These are phyloP conservation scores for Phytopythium litorale DNA, from an alignment of 352 stramenopile genomes.

Conservation along the genomic window DNA sequence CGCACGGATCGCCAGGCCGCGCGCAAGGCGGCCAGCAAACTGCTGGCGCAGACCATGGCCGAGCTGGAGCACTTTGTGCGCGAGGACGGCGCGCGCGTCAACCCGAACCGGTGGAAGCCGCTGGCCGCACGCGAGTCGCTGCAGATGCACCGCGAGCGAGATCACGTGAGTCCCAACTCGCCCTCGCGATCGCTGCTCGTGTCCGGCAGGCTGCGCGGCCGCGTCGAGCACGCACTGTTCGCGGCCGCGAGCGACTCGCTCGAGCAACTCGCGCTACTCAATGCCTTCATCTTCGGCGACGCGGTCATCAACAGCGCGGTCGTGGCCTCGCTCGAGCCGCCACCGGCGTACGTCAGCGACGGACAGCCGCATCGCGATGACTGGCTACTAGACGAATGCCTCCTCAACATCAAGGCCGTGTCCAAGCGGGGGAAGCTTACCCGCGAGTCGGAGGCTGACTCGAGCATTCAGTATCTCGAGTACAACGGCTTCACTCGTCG, in stretches of 20 bases:
- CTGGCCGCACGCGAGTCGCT: slow-evolving; percentile 37
- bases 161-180: neutral
- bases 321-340: slow-evolving; percentile 9
- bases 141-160: slow-evolving; percentile 45
- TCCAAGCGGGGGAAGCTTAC: neutral
- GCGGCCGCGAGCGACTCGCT: slow-evolving; percentile 20
- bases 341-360: slow-evolving; percentile 11
- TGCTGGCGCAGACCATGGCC: slow-evolving; percentile 37
- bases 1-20: slow-evolving; percentile 2
- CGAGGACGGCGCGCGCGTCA: slow-evolving; percentile 27
- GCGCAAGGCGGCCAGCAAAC: neutral
- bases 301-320: slow-evolving; percentile 7
- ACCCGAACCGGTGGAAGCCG: slow-evolving; percentile 37
- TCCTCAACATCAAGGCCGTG: slow-evolving; percentile 13
- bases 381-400: slow-evolving; percentile 7
- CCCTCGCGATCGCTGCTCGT: slow-evolving; percentile 11
- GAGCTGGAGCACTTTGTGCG: slow-evolving; percentile 45
- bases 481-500: slow-evolving; percentile 2
- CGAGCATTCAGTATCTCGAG: slow-evolving; percentile 1
- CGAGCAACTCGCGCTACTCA: slow-evolving; percentile 22
- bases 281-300: slow-evolving; percentile 6
- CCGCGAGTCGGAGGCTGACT: neutral
- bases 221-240: slow-evolving; percentile 30
- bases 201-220: slow-evolving; percentile 20
- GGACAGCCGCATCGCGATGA: slow-evolving; percentile 1